phyloP scores from a whole-genome alignment of 2,329 filamentous ascomycete genomes.

The Aspergillus sp. region DNA sequence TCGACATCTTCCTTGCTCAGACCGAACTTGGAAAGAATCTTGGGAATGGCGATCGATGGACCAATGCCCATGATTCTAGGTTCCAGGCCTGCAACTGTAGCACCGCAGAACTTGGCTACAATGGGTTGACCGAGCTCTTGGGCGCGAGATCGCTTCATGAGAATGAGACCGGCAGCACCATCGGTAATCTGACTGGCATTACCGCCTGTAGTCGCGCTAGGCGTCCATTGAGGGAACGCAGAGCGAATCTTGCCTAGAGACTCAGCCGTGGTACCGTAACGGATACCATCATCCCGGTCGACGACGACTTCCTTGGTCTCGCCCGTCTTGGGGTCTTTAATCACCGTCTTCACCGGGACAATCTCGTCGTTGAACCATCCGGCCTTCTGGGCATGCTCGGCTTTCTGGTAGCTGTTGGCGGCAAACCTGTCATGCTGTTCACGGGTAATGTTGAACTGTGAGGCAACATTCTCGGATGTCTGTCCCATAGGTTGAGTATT shows the following conservation, averaged over 20 bases:
- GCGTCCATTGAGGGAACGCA: slow-evolving; percentile 73
- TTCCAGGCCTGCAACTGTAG: slow-evolving; percentile 78
- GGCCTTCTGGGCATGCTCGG: slow-evolving; percentile 73
- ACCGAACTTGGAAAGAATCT: slow-evolving; percentile 78
- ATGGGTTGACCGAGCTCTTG: slow-evolving; percentile 81
- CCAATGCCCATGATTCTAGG: slow-evolving; percentile 92
- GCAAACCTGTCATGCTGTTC: slow-evolving; percentile 79
- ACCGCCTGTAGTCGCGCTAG: slow-evolving; percentile 85
- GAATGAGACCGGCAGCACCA: slow-evolving; percentile 83
- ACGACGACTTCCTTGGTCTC: slow-evolving; percentile 79
- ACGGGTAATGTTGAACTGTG: slow-evolving; percentile 70
- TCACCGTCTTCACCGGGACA: slow-evolving; percentile 75
- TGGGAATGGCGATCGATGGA: slow-evolving; percentile 88
- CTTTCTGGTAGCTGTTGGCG: slow-evolving; percentile 82
- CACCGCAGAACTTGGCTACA: slow-evolving; percentile 84
- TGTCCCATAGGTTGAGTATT: slow-evolving; percentile 94
- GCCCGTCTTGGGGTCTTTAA: slow-evolving; percentile 83
- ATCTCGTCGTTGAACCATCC: slow-evolving; percentile 90
- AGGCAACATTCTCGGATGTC: slow-evolving; percentile 88
- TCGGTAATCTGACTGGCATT: slow-evolving; percentile 93
- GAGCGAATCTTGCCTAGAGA: slow-evolving; percentile 79
- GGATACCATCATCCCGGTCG: slow-evolving; percentile 78
- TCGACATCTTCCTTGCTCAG: slow-evolving; percentile 55
- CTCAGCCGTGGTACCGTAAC: slow-evolving; percentile 79
- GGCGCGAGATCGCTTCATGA: slow-evolving; percentile 88